These are phyloP conservation scores for Lomentospora prolificans DNA, from an alignment of 2,329 filamentous ascomycete genomes.

Conservation along the genomic window DNA sequence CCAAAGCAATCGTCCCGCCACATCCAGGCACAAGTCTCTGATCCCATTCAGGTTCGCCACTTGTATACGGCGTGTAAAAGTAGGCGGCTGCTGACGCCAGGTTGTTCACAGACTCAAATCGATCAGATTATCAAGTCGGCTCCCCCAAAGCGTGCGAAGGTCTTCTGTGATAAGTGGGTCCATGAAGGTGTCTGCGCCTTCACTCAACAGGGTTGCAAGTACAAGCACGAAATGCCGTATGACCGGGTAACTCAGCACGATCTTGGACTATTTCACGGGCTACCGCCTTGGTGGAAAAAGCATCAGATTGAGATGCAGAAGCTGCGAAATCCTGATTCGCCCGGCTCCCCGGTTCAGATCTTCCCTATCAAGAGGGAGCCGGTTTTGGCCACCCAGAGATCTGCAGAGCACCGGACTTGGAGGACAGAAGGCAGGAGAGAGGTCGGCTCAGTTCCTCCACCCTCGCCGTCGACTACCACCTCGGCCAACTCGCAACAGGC, in stretches of 20 bases:
- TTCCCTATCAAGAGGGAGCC: neutral
- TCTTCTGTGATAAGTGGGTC: slow-evolving; percentile 87
- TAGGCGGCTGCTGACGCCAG: neutral
- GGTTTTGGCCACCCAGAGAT: neutral
- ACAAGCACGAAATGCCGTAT: slow-evolving; percentile 81
- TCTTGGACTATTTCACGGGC: slow-evolving; percentile 60
- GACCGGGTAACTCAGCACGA: slow-evolving; percentile 54
- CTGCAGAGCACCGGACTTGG: neutral
- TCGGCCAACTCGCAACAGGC: neutral
- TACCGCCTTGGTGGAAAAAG: slow-evolving; percentile 52
- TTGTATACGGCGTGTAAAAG: neutral
- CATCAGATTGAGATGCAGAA: slow-evolving; percentile 34
- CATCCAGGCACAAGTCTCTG: slow-evolving; percentile 15
- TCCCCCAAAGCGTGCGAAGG: slow-evolving; percentile 43
- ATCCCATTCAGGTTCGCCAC: slow-evolving; percentile 23
- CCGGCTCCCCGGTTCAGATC: neutral
- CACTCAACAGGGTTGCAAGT: slow-evolving; percentile 76
- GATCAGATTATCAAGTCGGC: slow-evolving; percentile 20
- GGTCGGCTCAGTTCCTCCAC: neutral
- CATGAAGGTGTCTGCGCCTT: slow-evolving; percentile 78
- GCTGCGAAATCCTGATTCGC: slow-evolving; percentile 1
- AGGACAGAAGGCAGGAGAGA: neutral
- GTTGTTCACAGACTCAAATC: slow-evolving; percentile 21
- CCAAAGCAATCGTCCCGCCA: neutral
- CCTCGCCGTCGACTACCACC: neutral